These are phyloP conservation scores for Rhodotorula kratochvilovae DNA, from an alignment of 768 basidiomycete species.

Conservation along the genomic window DNA sequence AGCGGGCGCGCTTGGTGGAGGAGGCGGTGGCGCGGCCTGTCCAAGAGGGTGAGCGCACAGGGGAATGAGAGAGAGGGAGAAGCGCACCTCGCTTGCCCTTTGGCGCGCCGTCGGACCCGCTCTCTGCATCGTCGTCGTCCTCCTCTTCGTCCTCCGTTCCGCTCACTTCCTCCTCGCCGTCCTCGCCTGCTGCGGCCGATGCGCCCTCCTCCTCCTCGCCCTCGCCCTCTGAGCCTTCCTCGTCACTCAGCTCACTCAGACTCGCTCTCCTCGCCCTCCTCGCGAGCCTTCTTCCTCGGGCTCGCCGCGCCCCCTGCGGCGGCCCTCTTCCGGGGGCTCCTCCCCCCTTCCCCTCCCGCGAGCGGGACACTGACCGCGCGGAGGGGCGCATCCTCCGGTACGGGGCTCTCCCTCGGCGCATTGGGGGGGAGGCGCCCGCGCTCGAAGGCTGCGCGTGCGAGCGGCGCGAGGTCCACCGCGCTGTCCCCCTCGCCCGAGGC, in stretches of 20 bases:
- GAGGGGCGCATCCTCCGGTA: constrained; percentile 8
- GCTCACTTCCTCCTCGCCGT: background rate
- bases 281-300: background rate
- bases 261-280: background rate
- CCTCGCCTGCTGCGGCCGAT: background rate
- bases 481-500: too few species aligned
- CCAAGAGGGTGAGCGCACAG: too few species aligned
- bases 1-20: too few species aligned
- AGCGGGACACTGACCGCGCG: background rate
- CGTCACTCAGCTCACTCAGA: background rate
- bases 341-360: background rate
- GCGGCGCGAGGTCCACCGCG: background rate
- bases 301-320: background rate
- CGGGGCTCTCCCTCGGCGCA: constrained; percentile 3
- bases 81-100: too few species aligned
- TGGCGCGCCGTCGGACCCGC: too few species aligned
- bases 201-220: background rate
- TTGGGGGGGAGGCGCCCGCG: constrained; percentile 1
- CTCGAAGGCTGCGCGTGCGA: background rate
- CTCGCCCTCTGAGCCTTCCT: background rate
- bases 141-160: background rate
- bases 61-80: too few species aligned
- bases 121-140: background rate
- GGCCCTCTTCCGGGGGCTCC: background rate
- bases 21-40: too few species aligned